Evolutionary conservation across 108 stramenopile species (phyloP), one percentile per base, ranked within the genome.

Genomic region (Nitzschia sp.): DNA sequence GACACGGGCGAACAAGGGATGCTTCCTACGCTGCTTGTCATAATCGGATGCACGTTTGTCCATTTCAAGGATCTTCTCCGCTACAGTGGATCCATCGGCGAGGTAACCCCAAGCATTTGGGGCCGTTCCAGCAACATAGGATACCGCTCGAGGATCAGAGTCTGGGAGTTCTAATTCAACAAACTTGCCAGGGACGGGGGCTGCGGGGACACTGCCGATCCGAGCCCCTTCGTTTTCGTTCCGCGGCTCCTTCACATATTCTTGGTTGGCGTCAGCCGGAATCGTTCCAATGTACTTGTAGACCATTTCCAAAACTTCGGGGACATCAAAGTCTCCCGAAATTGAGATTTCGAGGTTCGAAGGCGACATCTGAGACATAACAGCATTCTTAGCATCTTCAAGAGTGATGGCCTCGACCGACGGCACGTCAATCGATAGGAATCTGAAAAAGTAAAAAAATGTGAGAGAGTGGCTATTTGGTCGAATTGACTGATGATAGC

Each of bases 261-360:
- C 79, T 15, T 73, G 67, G 75, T 95, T 95, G 44, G 88, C 63
- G 47, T 90, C 81, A 1, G 83, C 74, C 31, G 96, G 95, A 2
- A 98, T 76, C n/a, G 95, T 96, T 44, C 98, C 98, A 65, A 98
- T 64, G 76, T 97, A 98, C 58, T 92, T 85, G 65, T 92, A 76
- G 48, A 92, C 78, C 80, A 97, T 85, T n/a, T 90, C 90, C 69
- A 97, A 80, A 21, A 94, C 85, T 66, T 97, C 96, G 11, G 78
- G 80, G 0, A 92, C 88, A 71, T 96, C 88, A 65, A 97, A 94
- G 75, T 98, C 98, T n/a, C 97, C 98, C n/a, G 92, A 87, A 58
- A 95, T 70, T 16, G 93, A 93, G 11, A 98, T 90, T 68, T 98
- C 98, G 50, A 97, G 66, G 22, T 93, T 84, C 3, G 79, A 73